Evolutionary conservation across 2,329 filamentous ascomycete species (phyloP).

Genomic region (Pseudogymnoascus pannorum): DNA sequence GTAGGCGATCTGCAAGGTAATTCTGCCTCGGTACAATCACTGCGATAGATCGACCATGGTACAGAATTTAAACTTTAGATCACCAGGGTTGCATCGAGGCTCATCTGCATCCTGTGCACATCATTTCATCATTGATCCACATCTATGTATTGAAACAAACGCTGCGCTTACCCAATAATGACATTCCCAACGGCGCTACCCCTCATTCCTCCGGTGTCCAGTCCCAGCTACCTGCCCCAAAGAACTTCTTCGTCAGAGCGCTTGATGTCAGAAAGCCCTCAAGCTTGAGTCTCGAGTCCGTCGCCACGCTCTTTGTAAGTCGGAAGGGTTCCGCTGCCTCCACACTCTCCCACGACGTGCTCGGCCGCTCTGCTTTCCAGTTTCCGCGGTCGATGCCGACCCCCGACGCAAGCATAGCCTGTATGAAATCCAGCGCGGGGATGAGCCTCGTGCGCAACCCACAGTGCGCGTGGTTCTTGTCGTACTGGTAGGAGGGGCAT

Average conservation of each 20-base stretch:
- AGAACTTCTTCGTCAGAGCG: conserved; percentile 44
- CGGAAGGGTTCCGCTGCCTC: conserved; percentile 32
- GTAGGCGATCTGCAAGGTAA: background rate
- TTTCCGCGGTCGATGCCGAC: conserved; percentile 36
- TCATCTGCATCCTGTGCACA: background rate
- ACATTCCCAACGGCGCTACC: background rate
- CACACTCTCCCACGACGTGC: conserved; percentile 35
- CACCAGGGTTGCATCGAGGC: background rate
- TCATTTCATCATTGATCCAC: background rate
- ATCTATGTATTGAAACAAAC: background rate
- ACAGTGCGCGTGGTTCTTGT: conserved; percentile 66
- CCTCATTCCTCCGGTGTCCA: conserved; percentile 37
- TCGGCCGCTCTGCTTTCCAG: conserved; percentile 39
- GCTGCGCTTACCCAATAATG: background rate
- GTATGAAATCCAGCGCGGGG: conserved; percentile 58
- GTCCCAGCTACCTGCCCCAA: conserved; percentile 51
- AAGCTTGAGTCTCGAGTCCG: conserved; percentile 43
- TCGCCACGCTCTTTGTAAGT: conserved; percentile 40
- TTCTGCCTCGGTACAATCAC: background rate
- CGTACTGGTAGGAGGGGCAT: conserved; percentile 65
- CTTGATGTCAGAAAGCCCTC: conserved; percentile 43
- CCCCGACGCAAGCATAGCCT: conserved; percentile 45
- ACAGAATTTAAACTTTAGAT: background rate
- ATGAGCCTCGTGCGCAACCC: conserved; percentile 59
- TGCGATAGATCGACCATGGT: background rate